These are phyloP conservation scores for Solanum rostratum DNA, from an alignment of 257 asterid species.

Conservation along the genomic window DNA sequence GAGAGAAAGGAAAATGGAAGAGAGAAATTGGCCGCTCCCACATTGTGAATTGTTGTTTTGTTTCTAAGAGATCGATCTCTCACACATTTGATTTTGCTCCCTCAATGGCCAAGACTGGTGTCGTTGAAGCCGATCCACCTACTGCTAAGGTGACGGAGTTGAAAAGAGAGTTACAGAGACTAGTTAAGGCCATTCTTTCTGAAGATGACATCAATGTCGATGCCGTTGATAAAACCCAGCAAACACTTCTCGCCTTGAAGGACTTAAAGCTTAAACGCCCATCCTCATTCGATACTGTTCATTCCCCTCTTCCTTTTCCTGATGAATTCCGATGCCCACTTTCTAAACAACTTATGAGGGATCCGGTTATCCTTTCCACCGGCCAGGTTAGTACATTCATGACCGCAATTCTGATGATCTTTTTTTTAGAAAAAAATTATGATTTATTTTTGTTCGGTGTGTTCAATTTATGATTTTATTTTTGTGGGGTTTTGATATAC, in stretches of 20 bases:
- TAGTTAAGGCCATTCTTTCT: slow-evolving; percentile 49
- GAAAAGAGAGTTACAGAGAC: slow-evolving; percentile 58
- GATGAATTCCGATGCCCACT: slow-evolving; percentile 84
- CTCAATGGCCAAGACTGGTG: slow-evolving; percentile 75
- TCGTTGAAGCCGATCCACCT: slow-evolving; percentile 40
- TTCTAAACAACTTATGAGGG: slow-evolving; percentile 72
- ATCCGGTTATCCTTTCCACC: slow-evolving; percentile 74
- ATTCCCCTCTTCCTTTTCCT: slow-evolving; percentile 46
- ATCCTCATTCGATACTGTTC: slow-evolving; percentile 8
- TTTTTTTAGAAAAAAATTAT: no score
- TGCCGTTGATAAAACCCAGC: slow-evolving; percentile 54
- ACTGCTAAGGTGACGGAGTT: slow-evolving; percentile 42
- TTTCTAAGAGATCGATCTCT: neutral
- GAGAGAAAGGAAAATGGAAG: neutral
- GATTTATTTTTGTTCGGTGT: neutral
- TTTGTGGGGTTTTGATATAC: no score
- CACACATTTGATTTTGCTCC: neutral
- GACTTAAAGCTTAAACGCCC: slow-evolving; percentile 42
- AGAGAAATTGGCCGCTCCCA: neutral
- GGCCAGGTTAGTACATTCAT: slow-evolving; percentile 56
- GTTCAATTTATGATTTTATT: neutral
- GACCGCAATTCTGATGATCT: neutral
- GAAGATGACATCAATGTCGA: slow-evolving; percentile 51
- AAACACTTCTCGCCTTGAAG: slow-evolving; percentile 37
- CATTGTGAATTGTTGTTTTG: neutral